phyloP scores from a whole-genome alignment of 2,329 filamentous ascomycete genomes.

The Colletotrichum eremochloae region DNA sequence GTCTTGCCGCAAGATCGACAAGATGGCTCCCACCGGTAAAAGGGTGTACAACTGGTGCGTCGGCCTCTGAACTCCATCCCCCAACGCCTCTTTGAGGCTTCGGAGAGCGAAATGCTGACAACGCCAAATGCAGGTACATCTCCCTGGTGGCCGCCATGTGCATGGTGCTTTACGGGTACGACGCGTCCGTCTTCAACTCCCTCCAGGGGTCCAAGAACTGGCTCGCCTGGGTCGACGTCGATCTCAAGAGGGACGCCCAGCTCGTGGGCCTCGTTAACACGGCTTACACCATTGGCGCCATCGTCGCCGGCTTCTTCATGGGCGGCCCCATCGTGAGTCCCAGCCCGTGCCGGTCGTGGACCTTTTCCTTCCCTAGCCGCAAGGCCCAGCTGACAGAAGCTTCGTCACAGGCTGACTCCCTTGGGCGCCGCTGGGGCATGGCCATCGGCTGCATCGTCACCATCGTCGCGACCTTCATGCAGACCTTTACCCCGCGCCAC shows the following conservation, averaged over 20 bases:
- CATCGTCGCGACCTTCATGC: conserved; percentile 77
- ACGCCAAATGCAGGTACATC: conserved; percentile 52
- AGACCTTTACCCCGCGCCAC: conserved; percentile 72
- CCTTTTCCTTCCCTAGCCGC: not conserved
- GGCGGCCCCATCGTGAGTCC: conserved; percentile 68
- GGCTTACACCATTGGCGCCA: conserved; percentile 78
- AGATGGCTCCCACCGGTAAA: conserved; percentile 37
- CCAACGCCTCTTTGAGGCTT: not conserved
- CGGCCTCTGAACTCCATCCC: not conserved
- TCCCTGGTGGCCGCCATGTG: conserved; percentile 78
- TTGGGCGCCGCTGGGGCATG: conserved; percentile 76
- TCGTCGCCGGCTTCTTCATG: conserved; percentile 78
- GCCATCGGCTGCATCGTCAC: conserved; percentile 73
- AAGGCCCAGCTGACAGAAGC: not conserved
- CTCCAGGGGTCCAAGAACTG: conserved; percentile 77
- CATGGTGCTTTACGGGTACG: conserved; percentile 82
- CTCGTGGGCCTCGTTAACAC: conserved; percentile 71
- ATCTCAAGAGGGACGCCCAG: conserved; percentile 59
- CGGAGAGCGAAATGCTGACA: not conserved
- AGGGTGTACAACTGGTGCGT: conserved; percentile 39
- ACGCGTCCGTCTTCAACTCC: conserved; percentile 81
- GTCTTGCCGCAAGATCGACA: conserved; percentile 14
- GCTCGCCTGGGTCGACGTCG: conserved; percentile 72
- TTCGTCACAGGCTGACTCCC: conserved; percentile 61
- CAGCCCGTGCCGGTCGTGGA: too few relatives aligned